Evolutionary conservation across 768 basidiomycete species (phyloP), one percentile per base, ranked within the genome.

Genomic region (Hericium rajendrae): DNA sequence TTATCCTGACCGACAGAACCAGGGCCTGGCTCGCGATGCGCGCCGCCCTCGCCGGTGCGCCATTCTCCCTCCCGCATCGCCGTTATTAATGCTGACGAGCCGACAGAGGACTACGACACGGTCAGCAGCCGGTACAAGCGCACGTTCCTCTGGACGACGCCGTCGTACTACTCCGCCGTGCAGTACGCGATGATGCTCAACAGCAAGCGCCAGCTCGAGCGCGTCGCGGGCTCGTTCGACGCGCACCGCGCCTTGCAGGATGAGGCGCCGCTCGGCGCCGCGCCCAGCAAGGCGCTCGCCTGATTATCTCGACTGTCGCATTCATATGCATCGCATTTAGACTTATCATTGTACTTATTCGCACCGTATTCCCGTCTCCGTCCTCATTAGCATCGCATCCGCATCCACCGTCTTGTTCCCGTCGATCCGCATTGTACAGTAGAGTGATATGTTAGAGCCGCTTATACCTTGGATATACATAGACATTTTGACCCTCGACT

Each of bases 1-100:
- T 69, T 5, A 75, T 79, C 60, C 61, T 79, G 50, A 79, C 78
- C 12, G 78, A 79, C 61, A 61, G 67, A 12, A 71, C 75, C 26
- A 68, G 68, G 57, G 69, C 64, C 6, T 76, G 74, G 74, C 66
- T 76, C n/a, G 67, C 70, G n/a, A 60, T 76, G 38, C 70, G 75
- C 41, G 57, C 59, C 10, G 67, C 69, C 41, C 66, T 76, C n/a
- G 50, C 65, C 22, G 56, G 61, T 62, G 38, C 3, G 59, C 32
- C 32, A 5, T 26, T 50, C 10, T 28, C 22, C 16, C 50, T 11
- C 11, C 11, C 49, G 13, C 49, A 46, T 22, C 28, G 26, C 51
- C 32, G 11, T 26, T 8, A 37, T 46, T 51, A 52, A 51, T 16
- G 57, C 54, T 48, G 18, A 24, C 24, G 13, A 32, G 52, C 46